Evolutionary conservation across 148 eudicot species (phyloP).

Genomic region (Pharnaceum exiguum): DNA sequence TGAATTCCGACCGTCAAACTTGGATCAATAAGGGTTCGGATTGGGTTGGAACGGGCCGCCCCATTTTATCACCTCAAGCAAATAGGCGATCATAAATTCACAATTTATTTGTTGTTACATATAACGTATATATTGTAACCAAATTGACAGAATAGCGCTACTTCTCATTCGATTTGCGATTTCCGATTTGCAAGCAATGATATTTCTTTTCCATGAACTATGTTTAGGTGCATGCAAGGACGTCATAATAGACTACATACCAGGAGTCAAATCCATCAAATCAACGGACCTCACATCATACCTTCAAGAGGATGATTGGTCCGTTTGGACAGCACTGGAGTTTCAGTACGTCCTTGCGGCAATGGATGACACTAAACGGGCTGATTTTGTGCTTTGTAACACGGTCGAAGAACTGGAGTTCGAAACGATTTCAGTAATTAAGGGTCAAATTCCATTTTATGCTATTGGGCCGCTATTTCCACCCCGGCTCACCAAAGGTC

Average conservation of each 20-base stretch:
- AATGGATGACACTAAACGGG: slow-evolving; percentile 21
- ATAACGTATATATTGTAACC: neutral
- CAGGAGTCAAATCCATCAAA: slow-evolving; percentile 44
- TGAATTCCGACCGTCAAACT: no score
- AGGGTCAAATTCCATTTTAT: slow-evolving; percentile 15
- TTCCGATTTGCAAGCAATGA: no score
- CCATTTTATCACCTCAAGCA: no score
- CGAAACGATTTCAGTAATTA: slow-evolving; percentile 16
- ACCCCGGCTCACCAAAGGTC: slow-evolving; percentile 23
- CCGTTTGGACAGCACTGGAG: slow-evolving; percentile 31
- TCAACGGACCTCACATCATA: slow-evolving; percentile 60
- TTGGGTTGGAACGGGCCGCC: no score
- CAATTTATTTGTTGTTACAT: neutral
- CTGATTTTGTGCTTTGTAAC: slow-evolving; percentile 23
- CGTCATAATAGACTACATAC: slow-evolving; percentile 56
- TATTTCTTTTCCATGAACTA: neutral
- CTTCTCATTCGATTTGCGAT: no score
- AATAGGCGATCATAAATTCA: no score
- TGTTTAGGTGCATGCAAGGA: slow-evolving; percentile 37
- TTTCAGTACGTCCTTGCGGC: slow-evolving; percentile 33
- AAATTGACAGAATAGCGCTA: neutral
- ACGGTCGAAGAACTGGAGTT: slow-evolving; percentile 22
- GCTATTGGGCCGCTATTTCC: slow-evolving; percentile 59
- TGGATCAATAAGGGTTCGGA: no score
- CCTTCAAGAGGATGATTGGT: no score